These are phyloP conservation scores for Aspergillus conjunctus DNA, from an alignment of 495 filamentous ascomycete species.

Conservation along the genomic window DNA sequence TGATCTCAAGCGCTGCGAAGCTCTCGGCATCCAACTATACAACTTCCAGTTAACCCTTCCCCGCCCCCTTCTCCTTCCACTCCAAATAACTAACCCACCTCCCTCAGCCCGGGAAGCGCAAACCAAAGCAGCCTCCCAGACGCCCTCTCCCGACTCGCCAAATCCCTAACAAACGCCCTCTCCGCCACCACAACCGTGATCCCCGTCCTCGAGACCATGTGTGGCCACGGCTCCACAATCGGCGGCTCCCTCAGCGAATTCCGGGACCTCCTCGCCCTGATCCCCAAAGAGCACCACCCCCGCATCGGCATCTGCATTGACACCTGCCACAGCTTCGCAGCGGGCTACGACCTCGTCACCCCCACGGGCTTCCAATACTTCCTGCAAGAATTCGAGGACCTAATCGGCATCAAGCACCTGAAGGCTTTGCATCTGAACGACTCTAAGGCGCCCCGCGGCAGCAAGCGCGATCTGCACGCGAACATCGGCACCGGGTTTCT, in stretches of 20 bases:
- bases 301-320: conserved; percentile 96
- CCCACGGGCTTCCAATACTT: conserved; percentile 72
- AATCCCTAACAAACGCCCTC: conserved; percentile 78
- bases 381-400: conserved; percentile 72
- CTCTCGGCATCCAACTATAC: conserved; percentile 85
- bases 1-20: conserved; percentile 84
- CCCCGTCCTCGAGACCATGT: conserved; percentile 94
- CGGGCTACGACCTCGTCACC: conserved; percentile 85
- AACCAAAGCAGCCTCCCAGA: conserved; percentile 62
- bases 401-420: conserved; percentile 78
- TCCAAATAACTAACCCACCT: conserved; percentile 19
- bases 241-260: conserved; percentile 84
- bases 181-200: conserved; percentile 70
- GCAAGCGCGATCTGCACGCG: conserved; percentile 82
- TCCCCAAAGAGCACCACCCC: conserved; percentile 68
- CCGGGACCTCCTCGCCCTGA: conserved; percentile 73
- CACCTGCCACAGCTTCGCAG: conserved; percentile 93
- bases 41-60: conserved; percentile 72
- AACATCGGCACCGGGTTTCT: conserved; percentile 95
- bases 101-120: conserved; percentile 69
- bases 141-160: conserved; percentile 77
- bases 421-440: conserved; percentile 91
- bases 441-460: conserved; percentile 80
- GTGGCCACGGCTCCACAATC: conserved; percentile 83
- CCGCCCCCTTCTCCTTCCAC: background rate